These are phyloP conservation scores for Miscanthus sacchariflorus DNA, from an alignment of 202 grass and related monocot species.

Conservation along the genomic window DNA sequence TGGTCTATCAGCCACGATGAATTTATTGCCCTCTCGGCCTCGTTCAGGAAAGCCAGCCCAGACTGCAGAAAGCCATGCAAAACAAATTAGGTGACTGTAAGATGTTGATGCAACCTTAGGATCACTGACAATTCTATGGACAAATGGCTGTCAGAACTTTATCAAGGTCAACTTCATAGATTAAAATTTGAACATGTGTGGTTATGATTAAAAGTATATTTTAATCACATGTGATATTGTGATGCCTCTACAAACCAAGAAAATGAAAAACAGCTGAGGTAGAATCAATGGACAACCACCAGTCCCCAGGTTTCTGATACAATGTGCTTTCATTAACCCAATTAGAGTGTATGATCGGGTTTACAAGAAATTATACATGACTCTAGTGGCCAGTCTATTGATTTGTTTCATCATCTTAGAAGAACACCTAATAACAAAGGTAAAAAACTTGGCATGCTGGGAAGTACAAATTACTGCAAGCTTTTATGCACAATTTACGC, in stretches of 20 bases:
- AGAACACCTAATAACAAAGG: not conserved
- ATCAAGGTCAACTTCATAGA: not conserved
- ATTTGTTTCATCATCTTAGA: not conserved
- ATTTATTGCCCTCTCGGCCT: conserved; percentile 69
- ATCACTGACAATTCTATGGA: not conserved
- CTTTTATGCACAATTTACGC: not conserved
- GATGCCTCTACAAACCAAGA: not conserved
- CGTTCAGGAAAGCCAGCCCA: conserved; percentile 84
- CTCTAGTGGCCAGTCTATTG: not conserved
- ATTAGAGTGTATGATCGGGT: not conserved
- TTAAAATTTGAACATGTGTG: not conserved
- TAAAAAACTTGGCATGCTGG: not conserved
- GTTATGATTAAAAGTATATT: not conserved
- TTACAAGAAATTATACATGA: not conserved
- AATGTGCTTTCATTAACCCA: not conserved
- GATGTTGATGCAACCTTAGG: not conserved
- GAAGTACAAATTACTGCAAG: not conserved
- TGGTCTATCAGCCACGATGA: conserved; percentile 67
- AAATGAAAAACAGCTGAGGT: not conserved
- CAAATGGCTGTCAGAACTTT: not conserved
- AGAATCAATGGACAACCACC: not conserved
- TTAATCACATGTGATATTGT: not conserved
- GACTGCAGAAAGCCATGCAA: conserved; percentile 48
- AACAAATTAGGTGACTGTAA: not conserved
- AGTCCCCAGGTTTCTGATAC: not conserved